Evolutionary conservation across 2,329 filamentous ascomycete species (phyloP).

Genomic region (Epichloe elymi): DNA sequence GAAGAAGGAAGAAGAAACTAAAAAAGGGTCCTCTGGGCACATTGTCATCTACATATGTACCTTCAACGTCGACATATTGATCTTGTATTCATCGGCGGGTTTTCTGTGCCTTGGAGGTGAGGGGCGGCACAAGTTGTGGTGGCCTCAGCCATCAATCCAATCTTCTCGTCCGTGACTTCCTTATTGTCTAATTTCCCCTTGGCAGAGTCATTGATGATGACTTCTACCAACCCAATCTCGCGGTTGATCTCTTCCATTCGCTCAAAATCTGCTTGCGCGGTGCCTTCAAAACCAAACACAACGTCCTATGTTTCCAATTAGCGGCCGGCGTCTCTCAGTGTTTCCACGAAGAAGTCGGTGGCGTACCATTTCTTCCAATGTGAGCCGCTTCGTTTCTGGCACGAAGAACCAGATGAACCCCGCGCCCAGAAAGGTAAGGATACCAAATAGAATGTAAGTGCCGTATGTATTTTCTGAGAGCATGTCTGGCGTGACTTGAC

Average conservation of each 20-base stretch:
- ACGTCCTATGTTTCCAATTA: conserved; percentile 31
- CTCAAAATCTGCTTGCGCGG: conserved; percentile 52
- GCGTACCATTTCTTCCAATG: conserved; percentile 47
- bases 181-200: background rate
- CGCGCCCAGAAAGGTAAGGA: conserved; percentile 49
- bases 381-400: conserved; percentile 50
- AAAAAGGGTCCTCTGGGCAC: no score
- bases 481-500: conserved; percentile 25
- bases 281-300: conserved; percentile 54
- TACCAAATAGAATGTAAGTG: conserved; percentile 58
- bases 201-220: no score
- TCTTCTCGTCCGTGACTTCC: background rate
- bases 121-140: no score
- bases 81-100: no score
- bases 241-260: conserved; percentile 61
- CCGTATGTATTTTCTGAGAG: conserved; percentile 51
- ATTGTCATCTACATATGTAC: no score
- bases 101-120: no score
- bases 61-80: no score
- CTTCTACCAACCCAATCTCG: conserved; percentile 22
- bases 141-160: background rate
- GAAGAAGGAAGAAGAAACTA: no score
- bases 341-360: background rate
- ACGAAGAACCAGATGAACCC: conserved; percentile 50
- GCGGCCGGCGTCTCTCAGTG: background rate